These are phyloP conservation scores for Phytophthora nicotianae DNA, from an alignment of 352 stramenopile genomes.

Conservation along the genomic window DNA sequence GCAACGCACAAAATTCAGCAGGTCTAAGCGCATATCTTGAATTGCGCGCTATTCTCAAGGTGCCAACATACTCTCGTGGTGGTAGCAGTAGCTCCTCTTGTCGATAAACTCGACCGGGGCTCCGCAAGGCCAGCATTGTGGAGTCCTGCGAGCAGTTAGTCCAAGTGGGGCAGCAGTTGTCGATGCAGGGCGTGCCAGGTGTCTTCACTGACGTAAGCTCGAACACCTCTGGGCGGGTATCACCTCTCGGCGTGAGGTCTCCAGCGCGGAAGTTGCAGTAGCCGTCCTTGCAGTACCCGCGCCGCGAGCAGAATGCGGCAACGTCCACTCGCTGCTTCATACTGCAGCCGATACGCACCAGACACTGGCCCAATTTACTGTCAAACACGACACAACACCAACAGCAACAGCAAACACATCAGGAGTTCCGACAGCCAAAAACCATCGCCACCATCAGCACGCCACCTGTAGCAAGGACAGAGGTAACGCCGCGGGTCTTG, in stretches of 20 bases:
- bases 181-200: conserved; percentile 63
- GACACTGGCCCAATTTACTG: conserved; percentile 70
- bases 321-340: conserved; percentile 70
- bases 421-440: conserved; percentile 8
- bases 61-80: conserved; percentile 54
- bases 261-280: conserved; percentile 71
- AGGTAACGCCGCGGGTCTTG: conserved; percentile 58
- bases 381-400: conserved; percentile 3
- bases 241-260: conserved; percentile 59
- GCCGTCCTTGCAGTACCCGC: conserved; percentile 82
- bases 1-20: background rate
- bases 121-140: conserved; percentile 49
- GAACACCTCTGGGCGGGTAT: conserved; percentile 69
- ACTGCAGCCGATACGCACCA: conserved; percentile 67
- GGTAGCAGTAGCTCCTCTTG: conserved; percentile 60
- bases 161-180: conserved; percentile 58
- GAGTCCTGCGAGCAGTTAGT: conserved; percentile 52
- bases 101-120: conserved; percentile 53
- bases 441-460: background rate
- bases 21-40: too few species aligned
- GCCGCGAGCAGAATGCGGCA: conserved; percentile 70
- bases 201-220: conserved; percentile 54
- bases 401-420: conserved; percentile 9
- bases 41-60: background rate
- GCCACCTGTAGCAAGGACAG: conserved; percentile 77